phyloP scores from a whole-genome alignment of 179 eudicot species.

The Drosera spatulata region DNA sequence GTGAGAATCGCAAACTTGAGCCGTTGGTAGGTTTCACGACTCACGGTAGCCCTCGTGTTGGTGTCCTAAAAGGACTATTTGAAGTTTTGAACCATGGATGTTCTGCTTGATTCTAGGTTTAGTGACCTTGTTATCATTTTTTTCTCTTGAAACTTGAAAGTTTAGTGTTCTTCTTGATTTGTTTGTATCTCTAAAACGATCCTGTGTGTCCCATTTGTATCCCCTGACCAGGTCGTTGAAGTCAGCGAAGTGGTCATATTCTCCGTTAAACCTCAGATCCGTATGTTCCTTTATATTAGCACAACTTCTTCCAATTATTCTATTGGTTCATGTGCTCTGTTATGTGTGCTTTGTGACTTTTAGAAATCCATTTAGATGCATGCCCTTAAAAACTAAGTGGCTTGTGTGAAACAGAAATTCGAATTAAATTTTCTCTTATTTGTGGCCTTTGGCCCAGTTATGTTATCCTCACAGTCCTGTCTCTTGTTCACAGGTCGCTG shows the following conservation, averaged over 20 bases:
- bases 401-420: too few species aligned
- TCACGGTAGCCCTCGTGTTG: too few species aligned
- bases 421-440: too few species aligned
- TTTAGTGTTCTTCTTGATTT: not conserved
- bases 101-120: too few species aligned
- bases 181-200: not conserved
- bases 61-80: too few species aligned
- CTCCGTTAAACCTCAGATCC: slow-evolving; percentile 90
- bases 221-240: slow-evolving; percentile 58
- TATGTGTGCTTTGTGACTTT: not conserved
- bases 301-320: not conserved
- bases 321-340: not conserved
- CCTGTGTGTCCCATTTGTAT: not conserved
- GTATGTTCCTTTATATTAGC: slow-evolving; percentile 23
- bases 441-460: too few species aligned
- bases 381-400: too few species aligned
- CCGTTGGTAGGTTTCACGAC: too few species aligned
- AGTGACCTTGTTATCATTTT: not conserved
- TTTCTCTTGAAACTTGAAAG: not conserved
- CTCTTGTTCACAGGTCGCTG: too few species aligned
- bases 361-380: not conserved
- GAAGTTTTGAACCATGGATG: too few species aligned
- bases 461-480: too few species aligned
- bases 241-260: slow-evolving; percentile 72
- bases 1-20: too few species aligned